Conservation (phyloP, 768 basidiomycete species). For the Serendipita indica region DNA sequence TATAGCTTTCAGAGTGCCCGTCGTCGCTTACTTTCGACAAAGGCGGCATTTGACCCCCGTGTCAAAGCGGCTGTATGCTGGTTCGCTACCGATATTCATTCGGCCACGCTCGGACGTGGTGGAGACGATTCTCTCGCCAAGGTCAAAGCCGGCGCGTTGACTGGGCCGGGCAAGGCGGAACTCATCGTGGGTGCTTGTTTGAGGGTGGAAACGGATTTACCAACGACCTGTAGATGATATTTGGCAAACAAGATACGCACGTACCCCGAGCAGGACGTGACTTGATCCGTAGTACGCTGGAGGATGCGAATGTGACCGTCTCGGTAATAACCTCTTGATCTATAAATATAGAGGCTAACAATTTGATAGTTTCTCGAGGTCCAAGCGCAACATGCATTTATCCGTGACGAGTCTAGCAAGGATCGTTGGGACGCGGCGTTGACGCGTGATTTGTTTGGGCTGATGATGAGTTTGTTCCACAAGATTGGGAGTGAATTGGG, state of each 20-base stretch:
- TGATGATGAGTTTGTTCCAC: slow-evolving; percentile 90
- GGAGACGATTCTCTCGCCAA: slow-evolving; percentile 71
- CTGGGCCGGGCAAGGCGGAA: slow-evolving; percentile 52
- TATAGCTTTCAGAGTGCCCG: no score
- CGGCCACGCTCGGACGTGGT: slow-evolving; percentile 71
- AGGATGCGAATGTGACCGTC: slow-evolving; percentile 57
- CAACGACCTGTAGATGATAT: slow-evolving; percentile 54
- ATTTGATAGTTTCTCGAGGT: slow-evolving; percentile 71
- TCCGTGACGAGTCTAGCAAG: slow-evolving; percentile 82
- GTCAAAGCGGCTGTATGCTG: slow-evolving; percentile 79
- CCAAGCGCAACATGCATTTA: slow-evolving; percentile 94
- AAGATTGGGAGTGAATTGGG: slow-evolving; percentile 79
- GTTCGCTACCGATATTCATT: slow-evolving; percentile 90
- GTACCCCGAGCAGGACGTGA: slow-evolving; percentile 79
- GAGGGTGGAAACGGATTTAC: no score
- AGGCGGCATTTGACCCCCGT: slow-evolving; percentile 82
- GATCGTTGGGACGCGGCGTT: slow-evolving; percentile 94
- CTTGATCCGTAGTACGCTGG: slow-evolving; percentile 66
- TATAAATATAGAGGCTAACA: not conserved
- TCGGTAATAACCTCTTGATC: slow-evolving; percentile 37
- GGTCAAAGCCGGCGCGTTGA: slow-evolving; percentile 61
- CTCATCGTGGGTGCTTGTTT: slow-evolving; percentile 44
- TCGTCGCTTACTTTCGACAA: not conserved
- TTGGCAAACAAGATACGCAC: slow-evolving; percentile 95
- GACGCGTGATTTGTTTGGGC: slow-evolving; percentile 59